Base-by-base conservation (phyloP, 176 grass and related monocot genomes). In the Aegilops bicornis region DNA sequence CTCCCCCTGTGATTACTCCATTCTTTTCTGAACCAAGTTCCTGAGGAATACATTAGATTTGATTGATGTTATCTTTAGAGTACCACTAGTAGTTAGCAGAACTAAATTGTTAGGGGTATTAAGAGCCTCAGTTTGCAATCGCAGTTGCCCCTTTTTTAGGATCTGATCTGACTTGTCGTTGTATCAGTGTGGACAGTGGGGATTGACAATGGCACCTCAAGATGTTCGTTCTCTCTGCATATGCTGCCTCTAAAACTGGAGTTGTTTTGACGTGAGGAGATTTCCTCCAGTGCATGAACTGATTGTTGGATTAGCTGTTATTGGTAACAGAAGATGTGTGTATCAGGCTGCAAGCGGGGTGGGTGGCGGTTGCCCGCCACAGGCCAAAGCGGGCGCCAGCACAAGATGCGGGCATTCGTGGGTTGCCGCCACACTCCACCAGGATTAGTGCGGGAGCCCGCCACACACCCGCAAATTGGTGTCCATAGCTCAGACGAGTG, bases 41-140 rank as follows among this genome's bases (percentile, higher is more conserved):
- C n/a, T 4, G 35, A 69, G 45, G 43, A 63, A 65, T 50, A 54
- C 71, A 47, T 65, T 65, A 64, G 78, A 22, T 84, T 88, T 39
- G 30, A 33, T 73, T 83, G 50, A 37, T 45, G 12, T 83, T 82
- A 39, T 56, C 8, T 76, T 31, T 10, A 24, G 63, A 86, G 63
- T 71, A 54, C 19, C 8, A 27, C 59, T 50, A 58, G n/a, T 35
- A 19, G 12, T 39, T 77, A 82, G 36, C 78, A 30, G 23, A 62
- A 67, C 37, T 70, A 33, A 36, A 35, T 20, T 65, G 16, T 58
- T 60, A 45, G 45, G 25, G 27, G 50, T 12, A 8, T 6, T 65
- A 67, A 37, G 35, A 37, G 35, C 22, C 39, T 63, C 25, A 19
- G 42, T 62, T 29, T 40, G 37, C 71, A 54, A 62, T 17, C 10